A percentile compares a stretch with the other conserved stretches of the same genome.
Evolutionary conservation across 2,329 filamentous ascomycete species (phyloP).

Genomic region (Zelopaecilomyces penicillatus): DNA sequence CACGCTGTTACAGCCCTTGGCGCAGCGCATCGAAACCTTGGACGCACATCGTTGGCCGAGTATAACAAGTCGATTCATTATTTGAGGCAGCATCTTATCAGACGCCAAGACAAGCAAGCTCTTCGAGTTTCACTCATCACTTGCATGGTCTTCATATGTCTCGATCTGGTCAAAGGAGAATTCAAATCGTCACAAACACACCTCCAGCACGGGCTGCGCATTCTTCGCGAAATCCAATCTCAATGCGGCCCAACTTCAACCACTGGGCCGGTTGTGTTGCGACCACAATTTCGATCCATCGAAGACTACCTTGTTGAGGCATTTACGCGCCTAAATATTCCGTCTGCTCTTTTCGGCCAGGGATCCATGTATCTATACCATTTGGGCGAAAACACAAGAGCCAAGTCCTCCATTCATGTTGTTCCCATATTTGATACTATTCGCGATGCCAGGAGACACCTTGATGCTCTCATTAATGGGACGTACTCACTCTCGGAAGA

Average conservation of each 20-base stretch:
- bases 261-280: constrained; percentile 5
- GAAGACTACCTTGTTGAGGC: constrained; percentile 15
- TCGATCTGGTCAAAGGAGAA: constrained; percentile 30
- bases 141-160: constrained; percentile 30
- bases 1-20: constrained; percentile 33
- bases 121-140: constrained; percentile 29
- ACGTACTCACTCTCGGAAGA: not conserved
- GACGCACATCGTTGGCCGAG: constrained; percentile 22
- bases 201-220: constrained; percentile 21
- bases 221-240: constrained; percentile 16
- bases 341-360: constrained; percentile 19
- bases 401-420: constrained; percentile 10
- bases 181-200: constrained; percentile 20
- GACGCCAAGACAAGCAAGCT: constrained; percentile 16
- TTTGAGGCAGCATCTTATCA: constrained; percentile 20
- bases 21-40: constrained; percentile 22
- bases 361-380: constrained; percentile 13
- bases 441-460: constrained; percentile 2
- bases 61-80: constrained; percentile 31
- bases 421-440: constrained; percentile 2
- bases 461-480: constrained; percentile 6
- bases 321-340: constrained; percentile 19
- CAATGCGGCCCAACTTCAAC: constrained; percentile 1
- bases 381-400: not conserved
- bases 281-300: constrained; percentile 3